Evolutionary conservation across 768 basidiomycete genomes (phyloP).

Genomic region (Clavulina sp.): DNA sequence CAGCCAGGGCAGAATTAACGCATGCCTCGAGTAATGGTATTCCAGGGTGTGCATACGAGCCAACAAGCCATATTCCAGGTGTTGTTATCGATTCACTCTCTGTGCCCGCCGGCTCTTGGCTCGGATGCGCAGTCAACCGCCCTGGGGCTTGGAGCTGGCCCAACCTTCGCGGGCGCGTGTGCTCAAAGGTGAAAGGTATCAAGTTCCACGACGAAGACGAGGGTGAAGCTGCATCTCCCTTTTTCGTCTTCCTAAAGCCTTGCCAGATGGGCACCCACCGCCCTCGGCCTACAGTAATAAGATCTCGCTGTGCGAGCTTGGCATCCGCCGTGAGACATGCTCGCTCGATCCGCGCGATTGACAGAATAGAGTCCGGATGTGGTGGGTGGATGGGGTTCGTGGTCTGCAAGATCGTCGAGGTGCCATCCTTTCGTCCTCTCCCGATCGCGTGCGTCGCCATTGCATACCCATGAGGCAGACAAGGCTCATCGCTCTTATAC

Average conservation of each 20-base stretch:
- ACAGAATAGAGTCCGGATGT: slow-evolving; percentile 30
- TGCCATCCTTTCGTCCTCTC: background rate
- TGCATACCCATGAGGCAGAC: slow-evolving; percentile 33
- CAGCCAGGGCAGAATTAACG: slow-evolving; percentile 49
- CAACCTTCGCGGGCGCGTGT: slow-evolving; percentile 20
- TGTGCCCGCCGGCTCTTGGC: background rate
- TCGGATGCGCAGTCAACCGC: slow-evolving; percentile 13
- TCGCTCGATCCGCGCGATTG: slow-evolving; percentile 42
- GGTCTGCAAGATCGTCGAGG: slow-evolving; percentile 36
- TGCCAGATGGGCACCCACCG: slow-evolving; percentile 31
- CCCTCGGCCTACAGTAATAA: slow-evolving; percentile 24
- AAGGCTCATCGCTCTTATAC: slow-evolving; percentile 8
- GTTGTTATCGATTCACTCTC: slow-evolving; percentile 11
- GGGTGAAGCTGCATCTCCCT: no score
- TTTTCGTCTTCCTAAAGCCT: no score
- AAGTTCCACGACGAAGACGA: no score
- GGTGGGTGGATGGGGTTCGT: slow-evolving; percentile 54
- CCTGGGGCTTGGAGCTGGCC: slow-evolving; percentile 39
- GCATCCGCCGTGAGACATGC: slow-evolving; percentile 36
- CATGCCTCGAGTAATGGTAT: slow-evolving; percentile 70
- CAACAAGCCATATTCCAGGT: slow-evolving; percentile 51
- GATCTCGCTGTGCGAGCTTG: slow-evolving; percentile 31
- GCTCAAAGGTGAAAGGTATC: background rate
- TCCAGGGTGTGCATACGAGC: slow-evolving; percentile 50
- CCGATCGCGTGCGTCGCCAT: slow-evolving; percentile 50